phyloP scores from a whole-genome alignment of 371 early-diverging fungal species.

The Mucor irregularis region DNA sequence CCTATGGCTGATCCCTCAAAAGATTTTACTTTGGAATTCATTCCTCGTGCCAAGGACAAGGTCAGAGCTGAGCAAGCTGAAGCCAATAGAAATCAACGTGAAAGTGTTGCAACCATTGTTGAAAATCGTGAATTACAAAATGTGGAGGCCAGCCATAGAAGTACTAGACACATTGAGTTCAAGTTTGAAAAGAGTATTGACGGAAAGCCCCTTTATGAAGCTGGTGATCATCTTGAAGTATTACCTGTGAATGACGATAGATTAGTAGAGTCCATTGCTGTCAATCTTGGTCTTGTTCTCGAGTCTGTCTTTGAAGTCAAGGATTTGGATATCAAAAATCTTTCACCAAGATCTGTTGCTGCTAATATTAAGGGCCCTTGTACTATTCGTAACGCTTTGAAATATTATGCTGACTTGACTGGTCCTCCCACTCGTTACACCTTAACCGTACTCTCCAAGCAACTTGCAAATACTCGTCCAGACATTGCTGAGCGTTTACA shows the following conservation, averaged over 20 bases:
- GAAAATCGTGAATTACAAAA: slow-evolving; percentile 19
- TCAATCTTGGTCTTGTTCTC: slow-evolving; percentile 33
- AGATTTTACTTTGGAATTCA: slow-evolving; percentile 54
- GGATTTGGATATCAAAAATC: neutral
- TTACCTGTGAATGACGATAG: slow-evolving; percentile 30
- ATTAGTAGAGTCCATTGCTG: slow-evolving; percentile 31
- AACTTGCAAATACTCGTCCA: slow-evolving; percentile 16
- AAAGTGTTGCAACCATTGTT: neutral
- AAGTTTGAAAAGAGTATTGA: slow-evolving; percentile 5
- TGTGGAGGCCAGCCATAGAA: slow-evolving; percentile 8
- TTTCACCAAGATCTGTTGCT: slow-evolving; percentile 38
- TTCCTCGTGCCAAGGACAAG: neutral
- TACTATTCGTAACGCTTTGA: slow-evolving; percentile 36
- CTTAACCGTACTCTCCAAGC: slow-evolving; percentile 23
- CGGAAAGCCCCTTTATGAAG: slow-evolving; percentile 17
- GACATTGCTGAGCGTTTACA: slow-evolving; percentile 17
- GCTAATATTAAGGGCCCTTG: slow-evolving; percentile 36
- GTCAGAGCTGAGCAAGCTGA: neutral
- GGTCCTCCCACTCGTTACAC: slow-evolving; percentile 31
- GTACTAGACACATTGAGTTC: slow-evolving; percentile 42
- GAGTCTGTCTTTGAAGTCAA: slow-evolving; percentile 42
- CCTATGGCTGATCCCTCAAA: neutral
- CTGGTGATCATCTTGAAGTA: slow-evolving; percentile 52
- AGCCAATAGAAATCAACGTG: neutral
- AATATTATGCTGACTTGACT: slow-evolving; percentile 36